phyloP scores from a whole-genome alignment of 2,329 filamentous ascomycete species.

The Rhynchosporium graminicola region DNA sequence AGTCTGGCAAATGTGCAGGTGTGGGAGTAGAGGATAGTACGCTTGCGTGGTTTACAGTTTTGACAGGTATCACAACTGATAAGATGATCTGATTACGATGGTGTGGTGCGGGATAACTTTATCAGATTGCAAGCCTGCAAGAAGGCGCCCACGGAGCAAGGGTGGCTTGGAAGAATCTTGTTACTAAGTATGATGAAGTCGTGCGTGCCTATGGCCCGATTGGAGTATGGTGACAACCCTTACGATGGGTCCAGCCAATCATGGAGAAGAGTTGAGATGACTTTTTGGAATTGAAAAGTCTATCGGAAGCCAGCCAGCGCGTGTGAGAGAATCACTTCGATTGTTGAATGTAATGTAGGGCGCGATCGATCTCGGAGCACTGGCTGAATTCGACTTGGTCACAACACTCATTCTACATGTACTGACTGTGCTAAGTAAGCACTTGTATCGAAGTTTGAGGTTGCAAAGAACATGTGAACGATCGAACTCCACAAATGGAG shows the following conservation, averaged over 20 bases:
- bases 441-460: too few species aligned
- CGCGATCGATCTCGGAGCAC: too few species aligned
- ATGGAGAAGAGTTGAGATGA: background rate
- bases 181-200: too few species aligned
- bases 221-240: background rate
- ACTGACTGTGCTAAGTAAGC: too few species aligned
- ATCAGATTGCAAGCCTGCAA: conserved; percentile 1
- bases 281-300: background rate
- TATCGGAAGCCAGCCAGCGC: too few species aligned
- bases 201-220: background rate
- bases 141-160: background rate
- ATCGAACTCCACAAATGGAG: too few species aligned
- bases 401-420: too few species aligned
- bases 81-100: conserved; percentile 29
- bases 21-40: background rate
- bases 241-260: background rate
- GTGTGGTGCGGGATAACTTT: background rate
- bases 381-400: too few species aligned
- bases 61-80: conserved; percentile 23
- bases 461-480: too few species aligned
- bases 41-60: conserved; percentile 9
- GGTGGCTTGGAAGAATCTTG: background rate
- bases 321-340: too few species aligned
- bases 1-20: conserved; percentile 16
- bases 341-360: too few species aligned